Evolutionary conservation across 2,329 filamentous ascomycete genomes (phyloP).

Genomic region (Mycosphaerella arachidis): DNA sequence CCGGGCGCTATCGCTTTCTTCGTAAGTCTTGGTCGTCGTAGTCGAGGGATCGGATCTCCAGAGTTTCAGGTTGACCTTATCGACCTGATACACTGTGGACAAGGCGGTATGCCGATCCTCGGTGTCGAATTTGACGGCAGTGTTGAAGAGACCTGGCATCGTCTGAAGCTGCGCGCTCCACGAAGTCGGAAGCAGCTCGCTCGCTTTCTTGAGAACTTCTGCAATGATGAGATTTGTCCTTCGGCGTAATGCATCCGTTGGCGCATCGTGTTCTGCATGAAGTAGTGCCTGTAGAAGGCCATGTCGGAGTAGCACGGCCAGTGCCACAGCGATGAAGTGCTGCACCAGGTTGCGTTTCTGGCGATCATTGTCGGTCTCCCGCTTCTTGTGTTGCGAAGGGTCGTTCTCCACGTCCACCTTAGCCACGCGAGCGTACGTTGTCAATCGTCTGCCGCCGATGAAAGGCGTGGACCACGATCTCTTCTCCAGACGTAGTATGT

Average conservation of each 20-base stretch:
- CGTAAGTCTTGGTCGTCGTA: slow-evolving; percentile 15
- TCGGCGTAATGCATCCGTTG: slow-evolving; percentile 68
- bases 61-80: slow-evolving; percentile 89
- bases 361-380: slow-evolving; percentile 56
- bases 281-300: slow-evolving; percentile 56
- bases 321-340: slow-evolving; percentile 84
- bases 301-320: slow-evolving; percentile 79
- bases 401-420: slow-evolving; percentile 64
- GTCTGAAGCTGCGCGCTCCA: slow-evolving; percentile 85
- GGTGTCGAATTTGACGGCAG: slow-evolving; percentile 66
- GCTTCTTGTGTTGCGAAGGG: slow-evolving; percentile 48
- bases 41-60: slow-evolving; percentile 61
- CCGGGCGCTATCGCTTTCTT: slow-evolving; percentile 30
- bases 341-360: slow-evolving; percentile 73
- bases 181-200: slow-evolving; percentile 72
- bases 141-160: slow-evolving; percentile 76
- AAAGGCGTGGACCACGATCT: slow-evolving; percentile 94
- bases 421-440: slow-evolving; percentile 91
- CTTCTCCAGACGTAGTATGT: slow-evolving; percentile 81
- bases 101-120: slow-evolving; percentile 76
- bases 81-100: slow-evolving; percentile 93
- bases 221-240: slow-evolving; percentile 89
- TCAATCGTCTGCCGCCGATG: slow-evolving; percentile 83
- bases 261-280: slow-evolving; percentile 62
- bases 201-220: slow-evolving; percentile 84